Conservation (phyloP, 768 basidiomycete genomes). For the Lentinula raphanica region DNA sequence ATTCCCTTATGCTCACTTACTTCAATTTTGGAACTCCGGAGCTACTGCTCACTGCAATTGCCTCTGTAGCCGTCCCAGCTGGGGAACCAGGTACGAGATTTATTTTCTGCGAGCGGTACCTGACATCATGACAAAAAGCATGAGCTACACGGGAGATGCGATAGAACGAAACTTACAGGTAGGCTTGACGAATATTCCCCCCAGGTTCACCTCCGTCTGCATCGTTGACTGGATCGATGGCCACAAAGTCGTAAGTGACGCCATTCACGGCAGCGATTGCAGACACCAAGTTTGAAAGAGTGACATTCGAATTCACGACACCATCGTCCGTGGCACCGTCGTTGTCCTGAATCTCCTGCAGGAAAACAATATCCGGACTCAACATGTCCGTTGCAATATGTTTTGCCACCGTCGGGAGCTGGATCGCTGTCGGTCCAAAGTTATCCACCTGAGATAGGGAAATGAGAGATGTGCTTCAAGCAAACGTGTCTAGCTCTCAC, state of each 20-base stretch:
- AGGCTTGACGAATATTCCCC: constrained; percentile 58
- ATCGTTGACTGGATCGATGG: constrained; percentile 47
- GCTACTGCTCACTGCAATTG: constrained; percentile 28
- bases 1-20: background rate
- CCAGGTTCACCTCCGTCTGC: constrained; percentile 59
- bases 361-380: constrained; percentile 54
- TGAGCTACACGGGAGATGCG: background rate
- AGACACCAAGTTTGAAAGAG: constrained; percentile 41
- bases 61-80: constrained; percentile 43
- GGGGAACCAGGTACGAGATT: constrained; percentile 39
- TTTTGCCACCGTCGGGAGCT: constrained; percentile 42
- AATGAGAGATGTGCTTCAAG: background rate
- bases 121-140: constrained; percentile 11
- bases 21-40: constrained; percentile 33
- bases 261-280: constrained; percentile 41
- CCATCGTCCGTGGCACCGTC: constrained; percentile 49
- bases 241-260: constrained; percentile 43
- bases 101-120: constrained; percentile 47
- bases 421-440: constrained; percentile 42
- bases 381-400: constrained; percentile 47
- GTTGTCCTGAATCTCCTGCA: constrained; percentile 65
- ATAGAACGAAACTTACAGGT: constrained; percentile 31
- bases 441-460: constrained; percentile 44
- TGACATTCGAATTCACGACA: constrained; percentile 46
- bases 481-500: too few relatives aligned